Conservation (phyloP, 2,329 filamentous ascomycete species). For the Exophiala oligosperma region DNA sequence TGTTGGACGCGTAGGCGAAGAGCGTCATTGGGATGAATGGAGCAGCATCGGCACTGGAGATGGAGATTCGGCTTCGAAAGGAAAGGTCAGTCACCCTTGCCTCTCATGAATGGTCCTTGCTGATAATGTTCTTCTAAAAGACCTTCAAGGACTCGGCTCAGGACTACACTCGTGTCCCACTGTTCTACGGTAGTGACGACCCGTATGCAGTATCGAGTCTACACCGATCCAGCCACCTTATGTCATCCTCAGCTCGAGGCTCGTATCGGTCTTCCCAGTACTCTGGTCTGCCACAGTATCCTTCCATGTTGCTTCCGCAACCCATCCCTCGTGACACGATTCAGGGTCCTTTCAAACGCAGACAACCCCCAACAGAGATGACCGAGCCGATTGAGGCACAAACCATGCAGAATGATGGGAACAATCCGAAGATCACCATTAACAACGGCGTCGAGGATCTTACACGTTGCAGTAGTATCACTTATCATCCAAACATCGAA, state of each 20-base stretch:
- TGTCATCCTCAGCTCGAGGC: constrained; percentile 5
- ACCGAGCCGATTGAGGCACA: neutral
- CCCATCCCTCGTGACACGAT: neutral
- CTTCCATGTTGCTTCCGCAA: constrained; percentile 15
- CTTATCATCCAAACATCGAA: constrained; percentile 8
- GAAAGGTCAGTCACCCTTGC: neutral
- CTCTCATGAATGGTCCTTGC: neutral
- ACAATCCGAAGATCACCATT: constrained; percentile 10
- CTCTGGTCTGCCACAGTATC: constrained; percentile 6
- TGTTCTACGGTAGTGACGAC: constrained; percentile 13
- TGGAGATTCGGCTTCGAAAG: neutral
- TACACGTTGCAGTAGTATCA: neutral
- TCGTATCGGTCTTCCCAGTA: constrained; percentile 12
- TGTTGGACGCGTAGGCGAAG: constrained; percentile 4
- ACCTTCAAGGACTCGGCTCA: constrained; percentile 1
- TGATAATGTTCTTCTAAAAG: neutral
- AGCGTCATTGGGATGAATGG: constrained; percentile 17
- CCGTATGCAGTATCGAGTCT: constrained; percentile 8
- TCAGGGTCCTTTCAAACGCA: constrained; percentile 8
- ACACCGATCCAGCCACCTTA: constrained; percentile 9
- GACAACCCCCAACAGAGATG: neutral
- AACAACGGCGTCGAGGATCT: constrained; percentile 8
- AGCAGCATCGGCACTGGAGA: constrained; percentile 4
- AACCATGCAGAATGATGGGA: neutral
- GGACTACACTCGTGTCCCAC: neutral